Conservation (phyloP, 2,329 filamentous ascomycete species). For the Lasiodiplodia sp. region DNA sequence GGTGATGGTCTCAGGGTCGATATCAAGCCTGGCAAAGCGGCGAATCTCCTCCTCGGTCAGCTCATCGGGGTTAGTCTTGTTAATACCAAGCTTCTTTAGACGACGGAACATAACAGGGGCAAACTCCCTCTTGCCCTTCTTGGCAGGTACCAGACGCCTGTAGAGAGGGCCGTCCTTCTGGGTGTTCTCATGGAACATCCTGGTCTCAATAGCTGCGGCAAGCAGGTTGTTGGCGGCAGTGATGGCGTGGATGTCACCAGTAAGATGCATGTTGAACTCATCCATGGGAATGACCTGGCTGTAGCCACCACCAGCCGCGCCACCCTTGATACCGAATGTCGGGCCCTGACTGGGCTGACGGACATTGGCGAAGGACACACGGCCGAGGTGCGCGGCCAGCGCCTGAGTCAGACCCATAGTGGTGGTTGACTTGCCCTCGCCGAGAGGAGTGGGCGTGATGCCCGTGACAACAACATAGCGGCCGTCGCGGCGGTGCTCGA, state of each 20-base stretch:
- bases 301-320: constrained; percentile 95
- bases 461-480: constrained; percentile 93
- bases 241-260: constrained; percentile 97
- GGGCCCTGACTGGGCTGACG: constrained; percentile 96
- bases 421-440: constrained; percentile 97
- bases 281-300: constrained; percentile 99
- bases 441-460: constrained; percentile 94
- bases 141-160: constrained; percentile 83
- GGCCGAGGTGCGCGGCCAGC: constrained; percentile 84
- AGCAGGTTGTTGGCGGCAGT: constrained; percentile 96
- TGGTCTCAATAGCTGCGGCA: constrained; percentile 93
- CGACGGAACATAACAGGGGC: constrained; percentile 90
- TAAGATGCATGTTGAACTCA: constrained; percentile 97
- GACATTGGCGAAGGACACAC: constrained; percentile 93
- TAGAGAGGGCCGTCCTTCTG: constrained; percentile 91
- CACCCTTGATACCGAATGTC: constrained; percentile 98
- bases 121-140: constrained; percentile 89
- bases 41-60: constrained; percentile 88
- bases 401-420: constrained; percentile 96
- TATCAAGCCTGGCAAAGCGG: constrained; percentile 91
- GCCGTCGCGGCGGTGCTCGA: constrained; percentile 86
- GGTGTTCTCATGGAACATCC: constrained; percentile 97
- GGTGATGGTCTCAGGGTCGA: constrained; percentile 95
- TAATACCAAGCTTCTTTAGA: constrained; percentile 92
- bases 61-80: constrained; percentile 91